phyloP scores from a whole-genome alignment of 2,329 filamentous ascomycete genomes.

The Talaromyces sp. region DNA sequence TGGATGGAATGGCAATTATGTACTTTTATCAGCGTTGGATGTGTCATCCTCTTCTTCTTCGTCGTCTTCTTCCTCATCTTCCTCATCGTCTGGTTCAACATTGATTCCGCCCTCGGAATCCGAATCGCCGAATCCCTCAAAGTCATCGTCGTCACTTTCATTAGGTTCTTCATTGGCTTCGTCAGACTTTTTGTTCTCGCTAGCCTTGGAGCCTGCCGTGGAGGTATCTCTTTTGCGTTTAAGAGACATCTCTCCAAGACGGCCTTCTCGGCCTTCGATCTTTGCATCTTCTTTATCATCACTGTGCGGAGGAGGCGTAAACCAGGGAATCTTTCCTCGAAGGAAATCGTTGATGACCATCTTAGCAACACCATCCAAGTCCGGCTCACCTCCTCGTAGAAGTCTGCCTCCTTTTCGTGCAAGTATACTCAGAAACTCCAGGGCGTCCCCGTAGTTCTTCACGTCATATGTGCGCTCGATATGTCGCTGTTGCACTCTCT shows the following conservation, averaged over 20 bases:
- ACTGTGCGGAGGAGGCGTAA: conserved; percentile 67
- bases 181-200: conserved; percentile 23
- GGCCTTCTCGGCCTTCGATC: conserved; percentile 68
- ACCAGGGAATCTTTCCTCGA: conserved; percentile 94
- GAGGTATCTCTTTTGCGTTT: conserved; percentile 65
- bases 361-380: conserved; percentile 90
- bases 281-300: conserved; percentile 46
- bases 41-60: not conserved
- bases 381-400: conserved; percentile 87
- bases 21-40: not conserved
- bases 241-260: conserved; percentile 75
- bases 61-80: conserved; percentile 5
- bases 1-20: not conserved
- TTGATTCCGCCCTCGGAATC: conserved; percentile 33
- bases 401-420: conserved; percentile 82
- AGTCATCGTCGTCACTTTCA: conserved; percentile 15
- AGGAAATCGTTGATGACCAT: conserved; percentile 97
- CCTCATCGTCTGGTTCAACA: conserved; percentile 14
- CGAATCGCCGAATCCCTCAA: conserved; percentile 20
- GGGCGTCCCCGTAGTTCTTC: conserved; percentile 68
- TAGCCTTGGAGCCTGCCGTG: conserved; percentile 36
- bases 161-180: conserved; percentile 29
- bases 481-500: conserved; percentile 76
- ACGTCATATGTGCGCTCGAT: conserved; percentile 91
- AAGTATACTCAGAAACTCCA: conserved; percentile 79